Percentiles rank a stretch among this genome's conserved stretches.
phyloP scores from a whole-genome alignment of 1,139 yeast species.

The Pichia sp. region DNA sequence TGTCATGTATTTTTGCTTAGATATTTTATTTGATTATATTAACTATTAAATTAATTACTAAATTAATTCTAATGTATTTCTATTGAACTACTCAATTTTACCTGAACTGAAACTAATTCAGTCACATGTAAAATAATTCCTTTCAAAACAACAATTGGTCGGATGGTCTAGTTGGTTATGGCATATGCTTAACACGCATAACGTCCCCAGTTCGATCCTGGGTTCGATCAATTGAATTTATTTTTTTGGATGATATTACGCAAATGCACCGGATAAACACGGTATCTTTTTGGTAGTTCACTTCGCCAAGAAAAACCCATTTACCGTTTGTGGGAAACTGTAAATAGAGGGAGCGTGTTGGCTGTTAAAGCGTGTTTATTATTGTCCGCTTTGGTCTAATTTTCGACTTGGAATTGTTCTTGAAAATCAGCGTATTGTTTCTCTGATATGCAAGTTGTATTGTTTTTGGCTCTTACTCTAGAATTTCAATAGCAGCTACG shows the following conservation, averaged over 20 bases:
- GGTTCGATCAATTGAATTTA: slow-evolving; percentile 65
- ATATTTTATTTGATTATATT: too few species aligned
- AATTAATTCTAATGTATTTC: too few species aligned
- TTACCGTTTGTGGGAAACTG: not conserved
- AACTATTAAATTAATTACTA: too few species aligned
- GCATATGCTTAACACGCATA: slow-evolving; percentile 99
- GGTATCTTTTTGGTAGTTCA: too few species aligned
- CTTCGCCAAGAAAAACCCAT: not conserved
- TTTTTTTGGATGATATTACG: too few species aligned
- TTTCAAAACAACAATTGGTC: too few species aligned
- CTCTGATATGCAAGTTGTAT: not conserved
- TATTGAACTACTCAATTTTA: too few species aligned
- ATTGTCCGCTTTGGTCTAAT: not conserved
- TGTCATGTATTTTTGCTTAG: too few species aligned
- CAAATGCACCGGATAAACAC: too few species aligned
- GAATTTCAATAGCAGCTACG: not conserved
- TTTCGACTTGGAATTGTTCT: not conserved
- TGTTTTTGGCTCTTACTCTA: not conserved
- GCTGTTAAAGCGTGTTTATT: not conserved
- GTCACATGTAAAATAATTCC: too few species aligned
- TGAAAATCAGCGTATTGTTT: not conserved
- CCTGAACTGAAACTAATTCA: too few species aligned
- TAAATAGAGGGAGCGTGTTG: not conserved
- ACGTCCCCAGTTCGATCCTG: slow-evolving; percentile 99
- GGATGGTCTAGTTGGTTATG: slow-evolving; percentile 98